Evolutionary conservation across 2,329 filamentous ascomycete species (phyloP), one percentile per base, ranked within the genome.

Genomic region (Trichoderma sp.): DNA sequence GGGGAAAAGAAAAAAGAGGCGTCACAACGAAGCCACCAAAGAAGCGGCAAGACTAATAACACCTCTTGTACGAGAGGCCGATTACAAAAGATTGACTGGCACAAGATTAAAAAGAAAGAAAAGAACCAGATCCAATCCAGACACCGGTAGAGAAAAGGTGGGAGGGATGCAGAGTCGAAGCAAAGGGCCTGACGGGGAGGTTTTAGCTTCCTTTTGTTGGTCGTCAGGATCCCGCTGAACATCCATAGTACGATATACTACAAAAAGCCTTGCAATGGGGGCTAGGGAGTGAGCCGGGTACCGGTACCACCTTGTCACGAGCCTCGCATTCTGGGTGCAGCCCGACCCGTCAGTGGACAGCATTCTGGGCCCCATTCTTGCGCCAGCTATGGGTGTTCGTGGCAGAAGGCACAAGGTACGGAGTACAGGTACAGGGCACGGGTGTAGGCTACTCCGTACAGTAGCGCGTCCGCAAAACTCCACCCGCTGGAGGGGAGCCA

Each of bases 131-230:
- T 15, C 15, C 30, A 34, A 66, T 66, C 63, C 21, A 61, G 36
- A 61, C 26, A 39, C 24, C 34, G 36, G 57, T 39, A 51, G 57
- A 53, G 34, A 43, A 58, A 36, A 53, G 57, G 39, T n/a, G 57
- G 30, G n/a, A 57, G 32, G 32, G 47, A 39, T 18, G 47, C 36
- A 39, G 32, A 51, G 32, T 21, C 30, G 47, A 56, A 47, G 56
- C 47, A 56, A 39, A 24, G 66, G 39, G 21, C 18, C 57, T 30
- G 26, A 61, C 28, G 56, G 36, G 57, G 57, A 70, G 63, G 63
- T 26, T 70, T 61, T 70, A 70, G 66, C 66, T 70, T 70, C 56
- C 57, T 62, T 70, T 62, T 70, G 57, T 36, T 67, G n/a, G 43
- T 11, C 32, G 26, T 53, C 47, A 36, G 34, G 21, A 39, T 63